Base-by-base conservation (phyloP, 768 basidiomycete species). In the Leccinum rimulosum region DNA sequence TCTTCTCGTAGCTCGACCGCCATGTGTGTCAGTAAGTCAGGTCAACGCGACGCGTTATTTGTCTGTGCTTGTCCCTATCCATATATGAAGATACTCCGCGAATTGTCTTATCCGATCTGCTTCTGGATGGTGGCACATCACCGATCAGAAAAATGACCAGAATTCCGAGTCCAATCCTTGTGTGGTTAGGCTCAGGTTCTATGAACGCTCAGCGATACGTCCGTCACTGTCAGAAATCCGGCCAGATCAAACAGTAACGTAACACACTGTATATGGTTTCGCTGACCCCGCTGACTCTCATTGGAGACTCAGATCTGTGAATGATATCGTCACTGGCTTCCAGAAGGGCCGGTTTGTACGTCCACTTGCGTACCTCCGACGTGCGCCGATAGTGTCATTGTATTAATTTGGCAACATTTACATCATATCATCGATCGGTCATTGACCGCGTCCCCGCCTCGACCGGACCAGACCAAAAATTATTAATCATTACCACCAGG, bases 1-100 rank as follows among this genome's bases (percentile, higher is more conserved):
- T 90, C 88, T 43, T 84, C 84, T 52, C 68, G 66, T 50, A 50
- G 66, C 15, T 62, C 61, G 14, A 79, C 71, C 53, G 77, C 65
- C 78, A 79, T 81, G 45, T 81, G 45, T 49, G 17, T 40, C 38
- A 56, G 53, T 56, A 48, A 8, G n/a, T 54, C 38, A 15, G 12
- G 17, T 36, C 59, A 53, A 61, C 66, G 62, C 58, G 60, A 61
- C 69, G 69, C 68, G 69, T 70, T 68, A 56, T 70, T 70, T 70
- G 48, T 4, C 17, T 5, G 2, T 64, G 10, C 60, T 70, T 69
- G 51, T 28, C 6, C 1, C 1, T 6, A 8, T 22, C 43, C 40
- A 2, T 1, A 50, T 14, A 33, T 4, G 27, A 11, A 43, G 49
- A 31, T 17, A 59, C 52, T 54, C 61, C 58, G 67, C 61, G 65